Evolutionary conservation across 148 eudicot genomes (phyloP).

Genomic region (Cornus suecica): DNA sequence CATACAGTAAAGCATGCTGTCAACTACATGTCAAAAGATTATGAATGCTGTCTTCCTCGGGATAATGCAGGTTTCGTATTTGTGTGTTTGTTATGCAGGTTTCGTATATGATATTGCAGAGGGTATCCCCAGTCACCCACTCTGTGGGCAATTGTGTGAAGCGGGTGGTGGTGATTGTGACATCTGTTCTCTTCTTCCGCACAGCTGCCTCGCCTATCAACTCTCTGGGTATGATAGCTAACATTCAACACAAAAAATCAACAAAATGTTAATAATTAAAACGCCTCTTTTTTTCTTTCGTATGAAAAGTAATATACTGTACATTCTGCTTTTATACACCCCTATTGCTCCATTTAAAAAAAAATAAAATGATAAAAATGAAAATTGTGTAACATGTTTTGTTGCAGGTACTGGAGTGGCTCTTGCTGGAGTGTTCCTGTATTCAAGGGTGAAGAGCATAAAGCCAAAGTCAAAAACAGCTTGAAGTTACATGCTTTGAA

Average conservation of each 20-base stretch:
- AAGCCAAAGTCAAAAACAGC: slow-evolving; percentile 70
- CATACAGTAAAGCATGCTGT: neutral
- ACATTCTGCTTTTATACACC: neutral
- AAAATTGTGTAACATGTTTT: neutral
- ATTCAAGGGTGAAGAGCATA: slow-evolving; percentile 71
- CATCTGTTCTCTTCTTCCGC: slow-evolving; percentile 85
- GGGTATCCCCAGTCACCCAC: slow-evolving; percentile 93
- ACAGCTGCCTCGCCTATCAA: slow-evolving; percentile 74
- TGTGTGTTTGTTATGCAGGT: slow-evolving; percentile 45
- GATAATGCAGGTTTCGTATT: slow-evolving; percentile 1
- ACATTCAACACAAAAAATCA: neutral
- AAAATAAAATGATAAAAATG: too few species aligned
- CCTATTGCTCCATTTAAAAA: neutral
- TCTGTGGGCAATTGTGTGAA: slow-evolving; percentile 92
- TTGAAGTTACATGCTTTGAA: slow-evolving; percentile 20
- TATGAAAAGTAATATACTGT: neutral
- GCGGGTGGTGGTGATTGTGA: slow-evolving; percentile 88
- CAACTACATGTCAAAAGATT: neutral
- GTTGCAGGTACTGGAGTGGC: slow-evolving; percentile 81
- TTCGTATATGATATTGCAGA: slow-evolving; percentile 90
- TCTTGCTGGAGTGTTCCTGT: slow-evolving; percentile 91
- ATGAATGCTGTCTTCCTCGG: neutral
- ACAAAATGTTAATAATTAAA: neutral
- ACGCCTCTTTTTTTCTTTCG: neutral
- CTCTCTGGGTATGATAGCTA: slow-evolving; percentile 55